phyloP scores from a whole-genome alignment of 345 rosid genomes.

The Angophora floribunda region DNA sequence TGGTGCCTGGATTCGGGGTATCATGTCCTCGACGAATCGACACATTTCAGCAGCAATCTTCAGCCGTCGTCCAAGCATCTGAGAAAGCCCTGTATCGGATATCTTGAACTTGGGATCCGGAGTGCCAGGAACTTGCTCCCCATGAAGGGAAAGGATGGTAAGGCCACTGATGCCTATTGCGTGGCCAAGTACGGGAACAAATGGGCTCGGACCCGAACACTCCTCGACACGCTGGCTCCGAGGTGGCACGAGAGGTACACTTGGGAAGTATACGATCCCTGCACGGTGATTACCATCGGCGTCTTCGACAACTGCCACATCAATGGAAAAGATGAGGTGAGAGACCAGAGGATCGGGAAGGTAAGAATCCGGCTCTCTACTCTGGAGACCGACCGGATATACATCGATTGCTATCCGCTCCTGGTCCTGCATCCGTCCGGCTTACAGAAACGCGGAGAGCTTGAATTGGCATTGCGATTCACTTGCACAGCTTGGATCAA shows the following conservation, averaged over 20 bases:
- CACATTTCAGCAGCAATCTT: constrained; percentile 89
- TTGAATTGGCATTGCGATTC: constrained; percentile 84
- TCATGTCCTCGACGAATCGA: constrained; percentile 94
- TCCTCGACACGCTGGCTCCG: constrained; percentile 68
- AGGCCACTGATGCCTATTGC: constrained; percentile 79
- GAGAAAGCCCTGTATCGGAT: constrained; percentile 64
- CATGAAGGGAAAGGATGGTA: constrained; percentile 83
- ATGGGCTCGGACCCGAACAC: constrained; percentile 93
- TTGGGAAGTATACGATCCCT: constrained; percentile 94
- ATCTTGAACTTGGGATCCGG: constrained; percentile 82
- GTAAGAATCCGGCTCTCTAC: constrained; percentile 87
- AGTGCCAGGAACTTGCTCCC: constrained; percentile 75
- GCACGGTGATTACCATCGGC: constrained; percentile 87
- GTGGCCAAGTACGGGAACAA: constrained; percentile 97
- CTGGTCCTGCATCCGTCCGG: constrained; percentile 68
- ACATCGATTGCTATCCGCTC: constrained; percentile 85
- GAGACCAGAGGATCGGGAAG: constrained; percentile 84
- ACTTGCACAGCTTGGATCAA: constrained; percentile 76
- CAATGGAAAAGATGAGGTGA: constrained; percentile 52
- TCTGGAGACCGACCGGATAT: constrained; percentile 74
- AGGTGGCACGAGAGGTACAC: constrained; percentile 96
- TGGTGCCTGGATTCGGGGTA: constrained; percentile 80
- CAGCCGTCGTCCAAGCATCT: constrained; percentile 83
- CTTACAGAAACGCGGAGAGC: constrained; percentile 82
- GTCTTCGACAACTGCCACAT: constrained; percentile 77